phyloP scores from a whole-genome alignment of 805 yeast species.

The Torulaspora delbrueckii region DNA sequence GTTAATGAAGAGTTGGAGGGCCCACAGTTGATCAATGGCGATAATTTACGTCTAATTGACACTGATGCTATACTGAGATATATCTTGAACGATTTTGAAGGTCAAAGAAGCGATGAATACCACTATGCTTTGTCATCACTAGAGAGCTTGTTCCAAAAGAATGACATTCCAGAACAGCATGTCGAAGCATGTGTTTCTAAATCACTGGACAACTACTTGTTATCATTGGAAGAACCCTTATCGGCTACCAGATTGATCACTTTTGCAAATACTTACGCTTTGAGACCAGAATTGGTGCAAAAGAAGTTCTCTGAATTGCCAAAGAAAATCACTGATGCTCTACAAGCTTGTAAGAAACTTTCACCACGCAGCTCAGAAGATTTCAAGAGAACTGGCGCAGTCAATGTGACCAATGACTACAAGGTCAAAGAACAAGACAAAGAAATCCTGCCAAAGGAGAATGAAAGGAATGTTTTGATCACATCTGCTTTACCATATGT shows the following conservation, averaged over 20 bases:
- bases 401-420: slow-evolving; percentile 27
- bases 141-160: slow-evolving; percentile 19
- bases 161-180: slow-evolving; percentile 39
- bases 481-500: slow-evolving; percentile 98
- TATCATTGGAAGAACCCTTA: slow-evolving; percentile 30
- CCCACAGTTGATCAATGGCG: slow-evolving; percentile 28
- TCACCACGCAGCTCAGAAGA: slow-evolving; percentile 28
- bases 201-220: slow-evolving; percentile 31
- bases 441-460: slow-evolving; percentile 59
- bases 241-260: slow-evolving; percentile 53
- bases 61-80: slow-evolving; percentile 68
- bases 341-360: slow-evolving; percentile 42
- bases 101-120: slow-evolving; percentile 33
- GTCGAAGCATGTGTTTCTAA: slow-evolving; percentile 41
- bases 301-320: slow-evolving; percentile 27
- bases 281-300: slow-evolving; percentile 26
- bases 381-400: slow-evolving; percentile 41
- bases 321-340: slow-evolving; percentile 41
- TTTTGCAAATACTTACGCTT: slow-evolving; percentile 55
- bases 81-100: slow-evolving; percentile 46
- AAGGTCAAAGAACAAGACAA: slow-evolving; percentile 25
- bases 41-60: slow-evolving; percentile 46
- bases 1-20: slow-evolving; percentile 23
- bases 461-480: slow-evolving; percentile 75
- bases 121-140: slow-evolving; percentile 22